Base-by-base conservation (phyloP, 1,139 yeast genomes). In the Candida smagusa region DNA sequence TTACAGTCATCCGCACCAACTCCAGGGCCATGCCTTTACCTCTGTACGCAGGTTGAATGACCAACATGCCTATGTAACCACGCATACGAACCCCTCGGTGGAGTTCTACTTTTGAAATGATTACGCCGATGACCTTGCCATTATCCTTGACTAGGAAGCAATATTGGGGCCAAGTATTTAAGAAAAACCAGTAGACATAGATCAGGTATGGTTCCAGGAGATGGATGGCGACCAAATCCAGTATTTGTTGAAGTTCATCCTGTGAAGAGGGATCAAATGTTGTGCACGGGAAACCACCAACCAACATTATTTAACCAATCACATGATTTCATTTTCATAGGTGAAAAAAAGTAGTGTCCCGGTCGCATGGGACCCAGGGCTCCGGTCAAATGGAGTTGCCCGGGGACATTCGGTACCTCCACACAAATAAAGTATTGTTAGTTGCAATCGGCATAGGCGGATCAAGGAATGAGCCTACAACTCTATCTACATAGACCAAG, bases 21-120 rank as follows among this genome's bases (percentile, higher is more conserved):
- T 65, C 65, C 47, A 81, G 82, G 4, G 97, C 96, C 34, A 90
- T 84, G 2, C 96, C 96, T 34, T 65, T 67, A 7, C 95, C 90
- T 37, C 98, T 68, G 58, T 74, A 81, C 12, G 62, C 56, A 30
- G 81, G 77, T 40, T 82, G 81, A 22, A 92, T 95, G 0, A 95
- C 96, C 39, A 92, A 65, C 98, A 92, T 92, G 6, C 97, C 98
- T 32, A 92, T 90, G 54, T 92, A 92, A 0, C 98, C 98, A 45
- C 97, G 66, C 50, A 68, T 55, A 42, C 96, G 68, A 8, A 74
- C 81, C 25, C 76, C 74, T 40, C 92, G 69, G 60, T 92, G 97
- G 4, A 76, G 69, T 48, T 85, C 95, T n/a, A 81, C 76, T 53
- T 88, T 88, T 43, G 95, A 83, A 7, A 92, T 86, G 13, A 90